phyloP scores from a whole-genome alignment of 768 basidiomycete genomes.

The Suillus decipiens region DNA sequence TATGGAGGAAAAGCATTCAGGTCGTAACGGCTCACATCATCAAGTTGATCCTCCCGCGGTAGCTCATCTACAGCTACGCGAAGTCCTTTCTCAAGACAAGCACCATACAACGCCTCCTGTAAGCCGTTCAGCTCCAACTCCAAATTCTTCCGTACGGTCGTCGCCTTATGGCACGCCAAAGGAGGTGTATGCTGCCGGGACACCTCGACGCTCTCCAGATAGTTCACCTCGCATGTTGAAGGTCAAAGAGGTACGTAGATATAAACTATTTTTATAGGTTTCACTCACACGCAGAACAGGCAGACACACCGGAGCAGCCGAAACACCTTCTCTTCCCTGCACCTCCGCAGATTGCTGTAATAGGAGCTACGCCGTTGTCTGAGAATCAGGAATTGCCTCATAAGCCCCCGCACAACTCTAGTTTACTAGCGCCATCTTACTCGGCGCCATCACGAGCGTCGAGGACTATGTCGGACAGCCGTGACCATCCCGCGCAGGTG shows the following conservation, averaged over 20 bases:
- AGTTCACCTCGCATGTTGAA: constrained; percentile 26
- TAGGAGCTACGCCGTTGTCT: constrained; percentile 30
- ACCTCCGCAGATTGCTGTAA: constrained; percentile 33
- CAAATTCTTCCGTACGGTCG: constrained; percentile 26
- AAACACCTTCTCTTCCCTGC: constrained; percentile 16
- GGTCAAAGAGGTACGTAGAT: constrained; percentile 28
- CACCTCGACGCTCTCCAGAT: constrained; percentile 23
- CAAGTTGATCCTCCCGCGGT: constrained; percentile 21
- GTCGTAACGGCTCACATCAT: constrained; percentile 19
- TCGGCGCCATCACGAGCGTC: constrained; percentile 28
- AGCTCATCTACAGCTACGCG: constrained; percentile 29
- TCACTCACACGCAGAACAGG: constrained; percentile 21
- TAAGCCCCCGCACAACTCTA: constrained; percentile 22
- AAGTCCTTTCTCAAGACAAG: constrained; percentile 34
- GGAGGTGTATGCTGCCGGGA: constrained; percentile 22
- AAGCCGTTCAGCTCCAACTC: constrained; percentile 25
- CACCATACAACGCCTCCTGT: constrained; percentile 10
- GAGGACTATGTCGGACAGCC: constrained; percentile 25
- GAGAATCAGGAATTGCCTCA: constrained; percentile 24
- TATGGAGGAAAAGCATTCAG: constrained; percentile 31
- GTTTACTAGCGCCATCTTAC: constrained; percentile 29
- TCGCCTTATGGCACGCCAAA: constrained; percentile 19
- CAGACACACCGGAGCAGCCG: constrained; percentile 23
- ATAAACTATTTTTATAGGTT: neutral
- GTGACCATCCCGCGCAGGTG: constrained; percentile 22